phyloP scores from a whole-genome alignment of 805 yeast species.

The Kluyveromyces lactis region DNA sequence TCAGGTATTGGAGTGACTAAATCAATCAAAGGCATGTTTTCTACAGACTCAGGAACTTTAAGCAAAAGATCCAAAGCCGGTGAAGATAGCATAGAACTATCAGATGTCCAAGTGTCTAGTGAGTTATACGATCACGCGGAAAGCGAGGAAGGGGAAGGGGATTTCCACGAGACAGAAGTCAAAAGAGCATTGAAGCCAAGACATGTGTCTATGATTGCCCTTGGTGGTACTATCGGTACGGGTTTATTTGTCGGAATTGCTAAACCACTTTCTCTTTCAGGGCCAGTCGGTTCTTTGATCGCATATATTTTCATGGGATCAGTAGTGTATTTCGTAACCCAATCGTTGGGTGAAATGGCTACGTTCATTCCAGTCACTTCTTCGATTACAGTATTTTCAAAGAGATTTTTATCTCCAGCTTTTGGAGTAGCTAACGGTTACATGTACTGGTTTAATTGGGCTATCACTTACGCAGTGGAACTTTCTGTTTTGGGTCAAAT shows the following conservation, averaged over 20 bases:
- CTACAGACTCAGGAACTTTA: not conserved
- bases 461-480: slow-evolving; percentile 58
- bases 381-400: slow-evolving; percentile 54
- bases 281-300: slow-evolving; percentile 57
- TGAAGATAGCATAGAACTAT: slow-evolving; percentile 1
- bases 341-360: slow-evolving; percentile 68
- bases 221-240: slow-evolving; percentile 70
- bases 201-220: slow-evolving; percentile 62
- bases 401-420: slow-evolving; percentile 56
- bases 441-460: slow-evolving; percentile 69
- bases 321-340: slow-evolving; percentile 52
- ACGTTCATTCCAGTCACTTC: slow-evolving; percentile 58
- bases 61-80: slow-evolving; percentile 2
- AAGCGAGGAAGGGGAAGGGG: slow-evolving; percentile 24
- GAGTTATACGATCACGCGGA: not conserved
- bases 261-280: slow-evolving; percentile 44
- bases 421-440: slow-evolving; percentile 63
- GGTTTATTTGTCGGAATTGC: slow-evolving; percentile 60
- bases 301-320: slow-evolving; percentile 57
- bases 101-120: not conserved
- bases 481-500: slow-evolving; percentile 50
- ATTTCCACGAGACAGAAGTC: slow-evolving; percentile 35
- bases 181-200: slow-evolving; percentile 52
- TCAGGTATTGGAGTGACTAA: not conserved
- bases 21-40: not conserved